Conservation (phyloP, 2,329 filamentous ascomycete genomes). For the Penicillium sp. region DNA sequence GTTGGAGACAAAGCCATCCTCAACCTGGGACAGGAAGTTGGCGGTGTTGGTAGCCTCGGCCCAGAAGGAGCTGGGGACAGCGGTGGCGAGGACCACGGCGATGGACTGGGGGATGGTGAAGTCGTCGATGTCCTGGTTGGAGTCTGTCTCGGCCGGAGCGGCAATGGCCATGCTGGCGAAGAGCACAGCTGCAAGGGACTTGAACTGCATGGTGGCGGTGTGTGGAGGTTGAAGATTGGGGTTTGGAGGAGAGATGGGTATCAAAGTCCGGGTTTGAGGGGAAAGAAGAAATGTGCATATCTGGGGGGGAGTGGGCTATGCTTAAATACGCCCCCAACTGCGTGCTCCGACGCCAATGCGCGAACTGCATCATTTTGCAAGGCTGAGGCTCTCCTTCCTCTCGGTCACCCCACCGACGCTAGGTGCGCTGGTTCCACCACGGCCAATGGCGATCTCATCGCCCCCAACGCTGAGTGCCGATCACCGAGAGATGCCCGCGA, state of each 20-base stretch:
- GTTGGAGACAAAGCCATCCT: conserved; percentile 10
- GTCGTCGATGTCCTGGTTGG: neutral
- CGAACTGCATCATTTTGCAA: conserved; percentile 1
- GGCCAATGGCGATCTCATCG: conserved; percentile 11
- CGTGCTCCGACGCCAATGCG: neutral
- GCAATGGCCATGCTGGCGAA: conserved; percentile 11
- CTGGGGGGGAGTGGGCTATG: neutral
- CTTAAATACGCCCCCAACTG: neutral
- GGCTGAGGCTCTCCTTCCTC: conserved; percentile 6
- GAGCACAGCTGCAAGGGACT: conserved; percentile 10
- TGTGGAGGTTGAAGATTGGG: too few species aligned
- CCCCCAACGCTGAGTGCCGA: conserved; percentile 8
- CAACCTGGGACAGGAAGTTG: conserved; percentile 8
- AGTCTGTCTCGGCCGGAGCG: neutral
- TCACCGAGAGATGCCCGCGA: neutral
- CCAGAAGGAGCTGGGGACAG: conserved; percentile 12
- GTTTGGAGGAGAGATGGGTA: neutral
- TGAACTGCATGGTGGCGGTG: conserved; percentile 16
- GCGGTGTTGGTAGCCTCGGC: conserved; percentile 9
- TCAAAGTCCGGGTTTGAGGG: neutral
- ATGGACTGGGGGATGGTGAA: conserved; percentile 8
- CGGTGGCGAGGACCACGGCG: conserved; percentile 9
- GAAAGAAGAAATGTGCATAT: neutral
- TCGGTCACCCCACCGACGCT: conserved; percentile 1
- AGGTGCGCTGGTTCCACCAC: neutral